A percentile compares a stretch with the other conserved stretches of the same genome.
Conservation (phyloP, 345 rosid genomes). For the Laguncularia racemosa region DNA sequence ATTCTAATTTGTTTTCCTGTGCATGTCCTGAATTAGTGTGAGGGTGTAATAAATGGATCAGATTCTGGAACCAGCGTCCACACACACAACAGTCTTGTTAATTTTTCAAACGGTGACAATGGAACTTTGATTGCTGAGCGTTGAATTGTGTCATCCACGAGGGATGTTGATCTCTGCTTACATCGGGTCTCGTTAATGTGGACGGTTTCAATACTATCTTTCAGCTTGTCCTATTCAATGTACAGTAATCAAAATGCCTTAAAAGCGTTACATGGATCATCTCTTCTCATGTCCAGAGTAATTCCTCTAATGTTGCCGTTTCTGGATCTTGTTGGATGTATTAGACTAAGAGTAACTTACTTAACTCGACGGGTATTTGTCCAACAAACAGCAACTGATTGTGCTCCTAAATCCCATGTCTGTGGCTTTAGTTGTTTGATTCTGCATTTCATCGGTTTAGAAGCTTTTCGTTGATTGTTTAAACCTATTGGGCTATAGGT, state of each 20-base stretch:
- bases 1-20: neutral
- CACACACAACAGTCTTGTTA: conserved; percentile 27
- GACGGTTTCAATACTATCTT: neutral
- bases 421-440: too few relatives aligned
- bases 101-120: conserved; percentile 36
- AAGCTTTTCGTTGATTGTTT: too few relatives aligned
- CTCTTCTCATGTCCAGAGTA: too few relatives aligned
- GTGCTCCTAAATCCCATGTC: too few relatives aligned
- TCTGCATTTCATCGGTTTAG: too few relatives aligned
- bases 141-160: neutral
- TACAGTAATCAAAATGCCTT: conserved; percentile 9
- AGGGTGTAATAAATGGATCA: conserved; percentile 38
- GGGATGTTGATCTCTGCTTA: neutral
- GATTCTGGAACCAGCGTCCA: conserved; percentile 32
- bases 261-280: too few relatives aligned
- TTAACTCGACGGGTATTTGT: too few relatives aligned
- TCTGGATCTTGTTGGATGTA: too few relatives aligned
- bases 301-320: too few relatives aligned
- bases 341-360: too few relatives aligned
- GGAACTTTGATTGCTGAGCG: conserved; percentile 31
- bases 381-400: too few relatives aligned
- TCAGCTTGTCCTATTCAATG: conserved; percentile 7
- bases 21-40: conserved; percentile 28
- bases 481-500: too few relatives aligned
- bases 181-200: neutral